A percentile compares a stretch with the other conserved stretches of the same genome.
These are phyloP conservation scores for Ogataea saltuana DNA, from an alignment of 805 yeast species.

Conservation along the genomic window DNA sequence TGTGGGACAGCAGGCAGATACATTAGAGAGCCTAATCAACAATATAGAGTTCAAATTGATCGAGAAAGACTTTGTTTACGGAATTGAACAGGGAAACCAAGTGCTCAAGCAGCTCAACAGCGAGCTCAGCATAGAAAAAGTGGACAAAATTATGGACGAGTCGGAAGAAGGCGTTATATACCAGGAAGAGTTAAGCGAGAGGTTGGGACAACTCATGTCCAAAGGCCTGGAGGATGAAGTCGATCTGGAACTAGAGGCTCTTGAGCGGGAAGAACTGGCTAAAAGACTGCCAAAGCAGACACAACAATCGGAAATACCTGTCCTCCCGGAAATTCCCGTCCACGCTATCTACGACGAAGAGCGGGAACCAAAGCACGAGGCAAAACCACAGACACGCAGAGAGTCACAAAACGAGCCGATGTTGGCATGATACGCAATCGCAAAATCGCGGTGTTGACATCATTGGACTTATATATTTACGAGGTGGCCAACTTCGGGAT, in stretches of 20 bases:
- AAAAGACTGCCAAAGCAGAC: slow-evolving; percentile 18
- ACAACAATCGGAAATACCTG: slow-evolving; percentile 16
- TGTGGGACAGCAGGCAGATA: slow-evolving; percentile 76
- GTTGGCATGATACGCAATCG: slow-evolving; percentile 4
- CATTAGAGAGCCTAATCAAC: slow-evolving; percentile 73
- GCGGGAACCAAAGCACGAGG: slow-evolving; percentile 26
- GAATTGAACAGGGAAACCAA: slow-evolving; percentile 76
- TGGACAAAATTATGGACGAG: slow-evolving; percentile 83
- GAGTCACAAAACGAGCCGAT: slow-evolving; percentile 2
- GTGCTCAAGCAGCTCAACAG: slow-evolving; percentile 73
- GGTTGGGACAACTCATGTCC: slow-evolving; percentile 46
- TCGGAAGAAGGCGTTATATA: slow-evolving; percentile 77
- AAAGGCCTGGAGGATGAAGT: slow-evolving; percentile 59
- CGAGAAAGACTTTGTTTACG: slow-evolving; percentile 80
- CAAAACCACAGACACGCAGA: slow-evolving; percentile 17
- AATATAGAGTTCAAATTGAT: slow-evolving; percentile 87
- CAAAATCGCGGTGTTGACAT: not conserved
- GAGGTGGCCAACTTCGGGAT: too few relatives aligned
- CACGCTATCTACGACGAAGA: slow-evolving; percentile 18
- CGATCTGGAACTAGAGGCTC: slow-evolving; percentile 57
- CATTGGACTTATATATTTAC: not conserved
- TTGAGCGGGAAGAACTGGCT: slow-evolving; percentile 48
- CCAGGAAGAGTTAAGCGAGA: slow-evolving; percentile 69
- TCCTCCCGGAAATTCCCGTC: slow-evolving; percentile 36
- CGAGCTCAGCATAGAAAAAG: slow-evolving; percentile 74